These are phyloP conservation scores for Fusarium hostae DNA, from an alignment of 2,329 filamentous ascomycete genomes.

Conservation along the genomic window DNA sequence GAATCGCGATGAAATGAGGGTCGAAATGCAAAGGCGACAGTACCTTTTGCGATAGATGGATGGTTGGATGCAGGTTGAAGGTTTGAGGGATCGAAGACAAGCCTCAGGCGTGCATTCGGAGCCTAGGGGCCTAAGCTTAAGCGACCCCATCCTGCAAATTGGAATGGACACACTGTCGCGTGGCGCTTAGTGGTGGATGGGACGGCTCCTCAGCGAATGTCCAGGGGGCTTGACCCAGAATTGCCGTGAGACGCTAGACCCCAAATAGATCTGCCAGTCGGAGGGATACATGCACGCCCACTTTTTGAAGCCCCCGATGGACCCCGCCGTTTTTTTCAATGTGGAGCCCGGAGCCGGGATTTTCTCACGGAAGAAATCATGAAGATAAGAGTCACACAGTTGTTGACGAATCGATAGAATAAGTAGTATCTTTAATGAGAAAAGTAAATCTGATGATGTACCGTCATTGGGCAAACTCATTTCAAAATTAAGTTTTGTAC, in stretches of 20 bases:
- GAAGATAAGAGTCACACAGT: slow-evolving; percentile 18
- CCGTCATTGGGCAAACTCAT: background rate
- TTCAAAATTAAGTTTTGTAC: background rate
- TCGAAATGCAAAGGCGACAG: slow-evolving; percentile 24
- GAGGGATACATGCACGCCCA: slow-evolving; percentile 36
- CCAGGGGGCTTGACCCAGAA: slow-evolving; percentile 14
- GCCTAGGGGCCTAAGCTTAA: slow-evolving; percentile 14
- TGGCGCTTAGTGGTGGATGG: slow-evolving; percentile 31
- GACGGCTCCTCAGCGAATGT: slow-evolving; percentile 2
- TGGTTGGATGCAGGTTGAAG: slow-evolving; percentile 33
- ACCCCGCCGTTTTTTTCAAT: slow-evolving; percentile 26
- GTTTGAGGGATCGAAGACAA: slow-evolving; percentile 33
- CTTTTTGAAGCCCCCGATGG: slow-evolving; percentile 7
- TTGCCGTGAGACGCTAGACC: slow-evolving; percentile 39
- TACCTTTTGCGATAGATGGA: slow-evolving; percentile 26
- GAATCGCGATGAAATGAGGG: slow-evolving; percentile 9
- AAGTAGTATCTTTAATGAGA: background rate
- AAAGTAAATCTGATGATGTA: background rate
- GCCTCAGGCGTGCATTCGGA: slow-evolving; percentile 22
- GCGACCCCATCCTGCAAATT: slow-evolving; percentile 32
- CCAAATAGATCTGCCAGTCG: background rate
- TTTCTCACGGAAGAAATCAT: slow-evolving; percentile 30
- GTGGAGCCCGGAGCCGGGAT: slow-evolving; percentile 37
- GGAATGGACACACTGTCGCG: slow-evolving; percentile 36
- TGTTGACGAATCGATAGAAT: background rate